Base-by-base conservation (phyloP, 2,329 filamentous ascomycete genomes). In the Tolypocladium tundrense region DNA sequence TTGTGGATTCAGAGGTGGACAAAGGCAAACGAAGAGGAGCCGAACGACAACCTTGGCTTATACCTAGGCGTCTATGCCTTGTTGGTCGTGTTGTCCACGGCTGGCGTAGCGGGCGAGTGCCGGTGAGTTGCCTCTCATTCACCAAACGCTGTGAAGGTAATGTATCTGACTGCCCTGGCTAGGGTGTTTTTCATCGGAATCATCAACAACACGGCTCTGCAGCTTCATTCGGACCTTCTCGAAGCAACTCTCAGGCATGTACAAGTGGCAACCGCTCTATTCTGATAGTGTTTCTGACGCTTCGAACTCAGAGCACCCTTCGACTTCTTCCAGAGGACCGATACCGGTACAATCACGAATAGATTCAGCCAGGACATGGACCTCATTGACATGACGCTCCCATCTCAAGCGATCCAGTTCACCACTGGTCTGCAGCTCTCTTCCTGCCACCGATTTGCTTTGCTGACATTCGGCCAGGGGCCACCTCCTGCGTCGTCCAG, bases 331-430 rank as follows among this genome's bases (percentile, higher is more conserved):
- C 54, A 45, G 19, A 35, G 13, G 19, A 48, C 54, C 68, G 73
- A 75, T 53, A 61, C 65, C 1, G 73, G 73, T 7, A 62, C 67
- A n/a, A 66, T 72, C 33, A 69, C 70, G 8, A 75, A 73, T 31
- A 65, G 73, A 13, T 76, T 75, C 60, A 73, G 70, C 9, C 72
- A 74, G 45, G 73, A 76, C 42, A 65, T 73, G 58, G 66, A 65
- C 1, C 62, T 74, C 0, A 64, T 73, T 27, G 71, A 74, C 40
- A 66, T 62, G 2, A 66, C 72, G 53, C 62, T 73, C 8, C 68
- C 72, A 9, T 16, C 37, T 35, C 54, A 55, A 42, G 35, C 55
- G 3, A 52, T 52, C 11, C 37, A 39, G 8, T 51, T 51, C n/a
- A 56, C 55, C 21, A 56, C 55, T 31, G 43, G 1, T 61, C 60